Evolutionary conservation across 148 eudicot genomes (phyloP).

Genomic region (Rhododendron simsii): DNA sequence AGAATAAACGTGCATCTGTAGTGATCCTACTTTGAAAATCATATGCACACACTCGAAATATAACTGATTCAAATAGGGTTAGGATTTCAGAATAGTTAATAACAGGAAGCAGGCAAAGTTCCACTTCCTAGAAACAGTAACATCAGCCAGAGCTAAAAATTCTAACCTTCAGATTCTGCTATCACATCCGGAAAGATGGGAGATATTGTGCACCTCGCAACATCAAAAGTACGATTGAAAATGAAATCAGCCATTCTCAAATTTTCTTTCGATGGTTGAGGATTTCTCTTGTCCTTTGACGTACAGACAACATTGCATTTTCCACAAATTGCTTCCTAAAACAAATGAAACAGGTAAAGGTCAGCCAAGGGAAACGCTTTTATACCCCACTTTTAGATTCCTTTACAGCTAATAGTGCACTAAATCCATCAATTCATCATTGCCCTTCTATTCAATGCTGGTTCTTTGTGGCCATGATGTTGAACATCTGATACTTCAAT

Average conservation of each 20-base stretch:
- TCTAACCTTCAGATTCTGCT: slow-evolving; percentile 40
- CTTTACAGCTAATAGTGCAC: background rate
- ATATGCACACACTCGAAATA: background rate
- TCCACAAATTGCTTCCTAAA: slow-evolving; percentile 64
- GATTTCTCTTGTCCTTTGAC: slow-evolving; percentile 52
- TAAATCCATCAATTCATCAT: background rate
- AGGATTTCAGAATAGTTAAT: background rate
- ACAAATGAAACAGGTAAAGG: background rate
- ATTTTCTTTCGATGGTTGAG: slow-evolving; percentile 39
- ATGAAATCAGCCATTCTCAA: slow-evolving; percentile 38
- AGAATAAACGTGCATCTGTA: background rate
- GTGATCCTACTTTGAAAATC: background rate
- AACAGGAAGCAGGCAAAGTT: background rate
- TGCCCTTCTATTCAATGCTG: background rate
- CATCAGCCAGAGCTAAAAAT: background rate
- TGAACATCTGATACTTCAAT: background rate
- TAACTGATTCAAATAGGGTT: background rate
- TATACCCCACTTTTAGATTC: background rate
- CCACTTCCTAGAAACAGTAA: slow-evolving; percentile 10
- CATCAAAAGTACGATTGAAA: slow-evolving; percentile 60
- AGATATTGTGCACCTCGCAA: slow-evolving; percentile 34
- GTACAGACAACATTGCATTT: slow-evolving; percentile 70
- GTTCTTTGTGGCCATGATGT: background rate
- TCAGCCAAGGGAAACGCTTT: background rate
- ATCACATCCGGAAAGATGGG: slow-evolving; percentile 39